Evolutionary conservation across 75 land plant genomes (phyloP), one percentile per base, ranked within the genome.

Genomic region (Selaginella moellendorffii): DNA sequence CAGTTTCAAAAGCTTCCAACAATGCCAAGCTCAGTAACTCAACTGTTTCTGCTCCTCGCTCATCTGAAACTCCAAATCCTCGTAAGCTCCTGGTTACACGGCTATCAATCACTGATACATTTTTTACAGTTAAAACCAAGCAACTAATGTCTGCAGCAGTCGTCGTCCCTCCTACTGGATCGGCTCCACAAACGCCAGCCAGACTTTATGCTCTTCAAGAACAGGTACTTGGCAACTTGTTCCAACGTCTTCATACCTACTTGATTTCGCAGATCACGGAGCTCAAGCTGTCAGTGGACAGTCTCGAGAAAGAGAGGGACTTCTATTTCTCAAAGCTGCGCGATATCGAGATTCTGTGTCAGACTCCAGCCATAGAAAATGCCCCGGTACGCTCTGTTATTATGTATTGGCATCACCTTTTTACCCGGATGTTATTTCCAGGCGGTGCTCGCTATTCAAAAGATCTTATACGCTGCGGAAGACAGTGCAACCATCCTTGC

Each of bases 381-480:
- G 19, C 61, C 30, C 74, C 74, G 10, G 74, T 72, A 72, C 24
- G 31, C 10, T 36, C 46, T 36, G 46, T 36, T 5, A 5, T 5
- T 36, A 14, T 36, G 46, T 14, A 36, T 36, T 5, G 46, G 46
- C 46, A 36, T 36, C 14, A 36, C 14, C 14, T 36, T 5, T 36
- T 36, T 36, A 5, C 46, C 46, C n/a, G n/a, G n/a, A n/a, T 70
- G 27, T 2, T 68, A 20, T 20, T 62, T 67, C 24, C 81, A 90
- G 96, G 77, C 86, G 27, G 85, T 87, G 30, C 68, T 30, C 66
- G 91, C 87, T 0, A 82, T 90, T 46, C 78, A 84, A 54, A 80
- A 56, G 73, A 84, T 90, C 31, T 60, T 90, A 25, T 90, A 90
- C 70, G 91, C 88, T 20, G 64, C 88, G 51, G 97, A 90, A 58